Percentiles rank a stretch among this genome's conserved stretches.
Conservation (phyloP, 1,284 basidiomycete genomes). For the Cutaneotrichosporon cutaneum region DNA sequence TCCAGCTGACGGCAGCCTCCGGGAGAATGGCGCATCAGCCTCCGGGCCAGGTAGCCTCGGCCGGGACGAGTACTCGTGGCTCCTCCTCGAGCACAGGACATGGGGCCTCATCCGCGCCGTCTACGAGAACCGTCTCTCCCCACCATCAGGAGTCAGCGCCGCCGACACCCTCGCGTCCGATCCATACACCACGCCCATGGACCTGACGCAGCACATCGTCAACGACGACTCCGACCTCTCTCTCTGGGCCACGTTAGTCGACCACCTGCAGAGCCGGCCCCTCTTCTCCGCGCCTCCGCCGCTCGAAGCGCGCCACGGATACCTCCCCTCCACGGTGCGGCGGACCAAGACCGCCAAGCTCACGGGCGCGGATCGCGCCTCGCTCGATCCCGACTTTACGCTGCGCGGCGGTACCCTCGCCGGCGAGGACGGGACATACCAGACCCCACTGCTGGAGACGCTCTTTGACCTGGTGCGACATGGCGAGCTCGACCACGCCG, state of each 20-base stretch:
- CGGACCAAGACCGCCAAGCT: conserved; percentile 33
- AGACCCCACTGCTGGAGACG: conserved; percentile 43
- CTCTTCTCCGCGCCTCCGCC: conserved; percentile 40
- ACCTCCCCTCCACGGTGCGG: conserved; percentile 47
- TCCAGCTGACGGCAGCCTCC: conserved; percentile 14
- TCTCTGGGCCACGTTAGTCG: conserved; percentile 43
- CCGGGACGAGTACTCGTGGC: conserved; percentile 36
- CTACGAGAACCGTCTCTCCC: conserved; percentile 26
- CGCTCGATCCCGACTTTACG: conserved; percentile 50
- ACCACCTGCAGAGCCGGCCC: conserved; percentile 46
- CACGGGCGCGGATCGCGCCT: conserved; percentile 19
- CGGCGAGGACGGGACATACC: conserved; percentile 50
- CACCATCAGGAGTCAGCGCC: neutral
- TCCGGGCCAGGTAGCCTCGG: conserved; percentile 7
- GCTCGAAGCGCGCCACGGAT: conserved; percentile 47
- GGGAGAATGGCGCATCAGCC: conserved; percentile 1
- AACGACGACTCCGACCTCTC: conserved; percentile 44
- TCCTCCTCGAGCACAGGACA: conserved; percentile 48
- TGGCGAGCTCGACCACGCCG: conserved; percentile 76
- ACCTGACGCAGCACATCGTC: conserved; percentile 44
- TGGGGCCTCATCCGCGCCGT: conserved; percentile 47
- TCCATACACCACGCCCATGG: conserved; percentile 46
- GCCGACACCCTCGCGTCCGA: conserved; percentile 13
- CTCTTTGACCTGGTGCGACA: conserved; percentile 48
- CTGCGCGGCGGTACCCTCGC: conserved; percentile 49